Percentiles rank a stretch among this genome's conserved stretches.
These are phyloP conservation scores for Hanseniaspora taiwanica DNA, from an alignment of 805 yeast genomes.

Conservation along the genomic window DNA sequence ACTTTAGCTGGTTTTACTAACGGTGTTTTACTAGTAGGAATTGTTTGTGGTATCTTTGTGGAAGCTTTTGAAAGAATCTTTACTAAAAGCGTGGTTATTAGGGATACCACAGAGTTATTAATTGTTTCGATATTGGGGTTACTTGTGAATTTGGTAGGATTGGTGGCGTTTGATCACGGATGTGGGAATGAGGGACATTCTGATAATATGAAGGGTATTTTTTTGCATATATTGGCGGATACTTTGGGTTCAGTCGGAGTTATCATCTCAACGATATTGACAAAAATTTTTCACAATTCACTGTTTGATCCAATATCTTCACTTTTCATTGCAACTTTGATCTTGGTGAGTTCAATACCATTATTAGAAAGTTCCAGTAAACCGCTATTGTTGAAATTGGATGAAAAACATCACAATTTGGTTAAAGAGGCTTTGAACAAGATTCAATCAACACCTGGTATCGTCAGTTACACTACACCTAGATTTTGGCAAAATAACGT, in stretches of 20 bases:
- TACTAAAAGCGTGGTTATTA: slow-evolving; percentile 57
- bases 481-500: slow-evolving; percentile 68
- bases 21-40: slow-evolving; percentile 77
- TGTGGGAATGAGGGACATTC: slow-evolving; percentile 25
- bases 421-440: slow-evolving; percentile 57
- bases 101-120: slow-evolving; percentile 70
- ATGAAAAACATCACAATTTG: slow-evolving; percentile 42
- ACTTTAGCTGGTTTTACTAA: slow-evolving; percentile 92
- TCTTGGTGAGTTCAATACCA: slow-evolving; percentile 74
- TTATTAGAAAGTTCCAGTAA: slow-evolving; percentile 57
- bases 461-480: slow-evolving; percentile 75
- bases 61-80: slow-evolving; percentile 76
- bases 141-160: slow-evolving; percentile 80
- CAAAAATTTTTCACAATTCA: slow-evolving; percentile 48
- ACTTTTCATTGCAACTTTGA: slow-evolving; percentile 67
- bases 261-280: slow-evolving; percentile 73
- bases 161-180: slow-evolving; percentile 86
- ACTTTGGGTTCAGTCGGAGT: slow-evolving; percentile 96
- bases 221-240: slow-evolving; percentile 87
- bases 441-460: slow-evolving; percentile 59
- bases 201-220: slow-evolving; percentile 86
- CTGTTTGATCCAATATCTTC: slow-evolving; percentile 93
- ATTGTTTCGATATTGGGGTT: slow-evolving; percentile 78
- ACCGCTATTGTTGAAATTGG: slow-evolving; percentile 40
- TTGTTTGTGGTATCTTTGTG: slow-evolving; percentile 74